Evolutionary conservation across 345 rosid species (phyloP), one percentile per base, ranked within the genome.

Genomic region (Passiflora organensis): DNA sequence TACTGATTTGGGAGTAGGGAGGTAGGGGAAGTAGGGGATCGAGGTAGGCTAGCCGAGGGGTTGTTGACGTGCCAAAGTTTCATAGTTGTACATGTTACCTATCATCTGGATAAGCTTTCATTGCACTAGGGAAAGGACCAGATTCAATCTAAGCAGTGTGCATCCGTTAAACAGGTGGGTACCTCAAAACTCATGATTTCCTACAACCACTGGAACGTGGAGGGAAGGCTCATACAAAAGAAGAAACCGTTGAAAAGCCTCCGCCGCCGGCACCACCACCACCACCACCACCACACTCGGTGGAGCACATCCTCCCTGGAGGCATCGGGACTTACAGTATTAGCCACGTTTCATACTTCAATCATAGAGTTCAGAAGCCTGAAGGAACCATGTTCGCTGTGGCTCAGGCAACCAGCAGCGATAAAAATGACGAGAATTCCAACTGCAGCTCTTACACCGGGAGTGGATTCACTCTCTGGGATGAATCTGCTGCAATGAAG

Each of bases 321-420:
- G 99, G 99, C 51, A 86, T 89, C 24, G 99, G 95, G 55, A 84
- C 99, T 24, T 86, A 86, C 72, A 89, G 79, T 17, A 82, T 88
- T 32, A 86, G 91, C 63, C 95, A 84, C 37, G 60, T 79, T 47
- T 83, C 96, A 4, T 76, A 70, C 53, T 79, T 77, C 64, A 82
- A 70, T 60, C 86, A 80, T 17, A 70, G 70, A 56, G 52, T 75
- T 64, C 89, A 87, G 19, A 84, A 89, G 71, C 75, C 99, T 11
- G 96, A 89, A 64, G 84, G 76, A 45, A 39, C 81, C 6, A 34
- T 76, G n/a, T 77, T 78, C 43, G 25, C 63, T 0, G 80, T 62
- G 41, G 79, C 73, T 24, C 86, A 74, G 65, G 62, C 79, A 1
- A 78, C 81, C 58, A 71, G 71, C 21, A 69, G 63, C 6, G 95